phyloP scores from a whole-genome alignment of 306 rosid species.

The Sesbania bispinosa region DNA sequence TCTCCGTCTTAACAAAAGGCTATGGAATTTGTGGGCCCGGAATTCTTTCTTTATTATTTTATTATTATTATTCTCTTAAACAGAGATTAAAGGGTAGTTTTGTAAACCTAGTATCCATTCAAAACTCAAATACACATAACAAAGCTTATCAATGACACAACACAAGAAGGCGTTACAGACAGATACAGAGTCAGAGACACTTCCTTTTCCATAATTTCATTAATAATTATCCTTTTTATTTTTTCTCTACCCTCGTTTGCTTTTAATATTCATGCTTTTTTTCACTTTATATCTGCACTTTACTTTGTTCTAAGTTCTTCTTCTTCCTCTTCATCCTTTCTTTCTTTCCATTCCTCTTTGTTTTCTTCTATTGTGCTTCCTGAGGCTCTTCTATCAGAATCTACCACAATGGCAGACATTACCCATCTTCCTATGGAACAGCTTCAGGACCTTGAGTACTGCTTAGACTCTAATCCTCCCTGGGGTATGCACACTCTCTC shows the following conservation, averaged over 20 bases:
- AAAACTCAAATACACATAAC: not conserved
- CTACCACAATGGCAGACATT: slow-evolving; percentile 87
- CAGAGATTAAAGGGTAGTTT: not conserved
- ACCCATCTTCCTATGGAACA: slow-evolving; percentile 97
- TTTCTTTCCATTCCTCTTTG: not conserved
- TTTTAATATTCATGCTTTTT: slow-evolving; percentile 33
- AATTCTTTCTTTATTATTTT: too few species aligned
- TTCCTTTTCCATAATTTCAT: not conserved
- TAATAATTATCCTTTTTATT: not conserved
- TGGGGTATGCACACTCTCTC: slow-evolving; percentile 63
- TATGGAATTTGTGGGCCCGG: not conserved
- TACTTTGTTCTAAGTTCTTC: slow-evolving; percentile 47
- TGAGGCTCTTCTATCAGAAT: slow-evolving; percentile 25
- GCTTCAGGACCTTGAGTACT: slow-evolving; percentile 96
- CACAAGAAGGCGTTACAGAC: not conserved
- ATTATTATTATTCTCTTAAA: not conserved
- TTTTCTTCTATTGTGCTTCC: slow-evolving; percentile 35
- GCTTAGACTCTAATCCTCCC: slow-evolving; percentile 97
- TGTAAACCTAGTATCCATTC: not conserved
- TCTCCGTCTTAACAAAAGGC: too few species aligned
- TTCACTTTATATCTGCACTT: slow-evolving; percentile 57
- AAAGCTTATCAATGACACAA: slow-evolving; percentile 27
- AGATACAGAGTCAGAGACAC: not conserved
- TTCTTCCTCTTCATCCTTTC: not conserved
- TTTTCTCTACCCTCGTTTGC: too few species aligned